Base-by-base conservation (phyloP, 805 yeast genomes). In the Scheffersomyces coipomensis region DNA sequence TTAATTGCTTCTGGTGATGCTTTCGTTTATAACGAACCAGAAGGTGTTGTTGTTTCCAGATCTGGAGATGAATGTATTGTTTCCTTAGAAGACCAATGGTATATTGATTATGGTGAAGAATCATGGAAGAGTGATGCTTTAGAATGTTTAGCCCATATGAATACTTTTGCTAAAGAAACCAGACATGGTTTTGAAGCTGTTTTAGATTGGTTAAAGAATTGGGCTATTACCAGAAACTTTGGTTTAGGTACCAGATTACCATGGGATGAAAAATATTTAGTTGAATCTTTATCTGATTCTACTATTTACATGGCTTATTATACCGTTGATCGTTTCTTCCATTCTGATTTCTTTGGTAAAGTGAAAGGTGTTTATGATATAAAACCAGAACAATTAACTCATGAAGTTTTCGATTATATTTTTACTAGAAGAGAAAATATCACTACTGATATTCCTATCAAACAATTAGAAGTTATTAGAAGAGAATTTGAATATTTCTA, bases 21-120 rank as follows among this genome's bases (percentile, higher is more conserved):
- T 2, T 88, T 93, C 54, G 83, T 83, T 36, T 93, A 93, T 75
- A 83, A 84, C 53, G 99, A 93, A 73, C 99, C 99, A 33, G 99
- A 93, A 68, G 79, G 84, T 31, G 71, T 72, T 31, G 97, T 93
- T 34, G 77, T 88, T 34, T 91, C 98, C 12, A 85, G 99, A 70
- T 88, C 97, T 31, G 97, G 97, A 51, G 99, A 93, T 62, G 88
- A 83, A 43, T 93, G 99, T 76, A 82, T 91, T 54, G 99, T 93
- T 29, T 88, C 98, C 5, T 78, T 93, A 37, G 98, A 95, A 69
- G 98, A 93, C 68, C 99, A 93, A 74, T 93, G 99, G 99, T 93
- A 81, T 66, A 78, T 88, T 54, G 97, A 93, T 63, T 93, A 93
- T 57, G 99, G 99, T 76, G 99, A 93, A 76, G 88, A 79, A 52